phyloP scores from a whole-genome alignment of 768 basidiomycete genomes.

The Paxillus involutus region DNA sequence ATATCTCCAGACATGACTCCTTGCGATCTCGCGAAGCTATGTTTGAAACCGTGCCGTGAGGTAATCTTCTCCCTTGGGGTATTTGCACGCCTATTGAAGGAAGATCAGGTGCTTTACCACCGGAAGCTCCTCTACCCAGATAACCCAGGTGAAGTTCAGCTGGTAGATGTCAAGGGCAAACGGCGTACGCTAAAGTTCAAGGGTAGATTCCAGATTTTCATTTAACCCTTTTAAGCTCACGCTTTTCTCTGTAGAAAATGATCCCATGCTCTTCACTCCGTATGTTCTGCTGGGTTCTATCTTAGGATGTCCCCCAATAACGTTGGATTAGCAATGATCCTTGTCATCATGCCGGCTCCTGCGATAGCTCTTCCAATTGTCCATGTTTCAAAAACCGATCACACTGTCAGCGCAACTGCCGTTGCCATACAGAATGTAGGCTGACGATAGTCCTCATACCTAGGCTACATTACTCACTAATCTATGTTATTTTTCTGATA shows the following conservation, averaged over 20 bases:
- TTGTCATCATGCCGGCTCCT: slow-evolving; percentile 60
- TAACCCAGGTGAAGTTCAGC: not conserved
- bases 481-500: not conserved
- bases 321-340: slow-evolving; percentile 40
- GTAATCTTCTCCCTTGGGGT: slow-evolving; percentile 29
- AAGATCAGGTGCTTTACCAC: slow-evolving; percentile 24
- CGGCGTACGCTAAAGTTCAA: slow-evolving; percentile 14
- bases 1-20: slow-evolving; percentile 45
- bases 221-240: slow-evolving; percentile 5
- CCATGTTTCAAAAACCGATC: slow-evolving; percentile 48
- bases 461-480: not conserved
- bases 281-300: slow-evolving; percentile 12
- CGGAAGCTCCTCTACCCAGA: slow-evolving; percentile 8
- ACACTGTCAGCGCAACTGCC: slow-evolving; percentile 57
- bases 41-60: slow-evolving; percentile 60
- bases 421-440: slow-evolving; percentile 52
- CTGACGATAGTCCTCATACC: not conserved
- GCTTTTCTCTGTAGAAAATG: slow-evolving; percentile 13
- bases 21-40: slow-evolving; percentile 56
- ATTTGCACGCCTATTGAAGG: slow-evolving; percentile 1
- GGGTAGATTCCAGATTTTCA: slow-evolving; percentile 12
- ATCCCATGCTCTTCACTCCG: slow-evolving; percentile 21
- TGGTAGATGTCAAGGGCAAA: slow-evolving; percentile 4
- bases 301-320: not conserved
- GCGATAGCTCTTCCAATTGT: slow-evolving; percentile 42